These are phyloP conservation scores for Colletotrichum cereale DNA, from an alignment of 2,329 filamentous ascomycete species.

Conservation along the genomic window DNA sequence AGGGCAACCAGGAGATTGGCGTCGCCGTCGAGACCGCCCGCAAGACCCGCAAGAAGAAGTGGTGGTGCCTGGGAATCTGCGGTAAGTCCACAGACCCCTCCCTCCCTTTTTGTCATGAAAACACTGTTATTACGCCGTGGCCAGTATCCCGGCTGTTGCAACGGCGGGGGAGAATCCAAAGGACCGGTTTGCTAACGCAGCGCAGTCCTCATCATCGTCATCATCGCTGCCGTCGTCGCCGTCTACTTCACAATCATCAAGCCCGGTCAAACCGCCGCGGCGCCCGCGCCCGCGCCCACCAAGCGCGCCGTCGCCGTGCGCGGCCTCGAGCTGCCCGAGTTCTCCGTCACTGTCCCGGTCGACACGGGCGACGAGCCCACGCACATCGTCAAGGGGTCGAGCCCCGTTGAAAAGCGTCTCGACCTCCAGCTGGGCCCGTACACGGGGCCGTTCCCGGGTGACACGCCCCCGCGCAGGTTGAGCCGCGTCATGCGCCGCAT, in stretches of 20 bases:
- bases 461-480: too few species aligned
- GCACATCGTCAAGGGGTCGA: conserved; percentile 23
- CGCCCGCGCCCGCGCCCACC: conserved; percentile 41
- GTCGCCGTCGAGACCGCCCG: conserved; percentile 86
- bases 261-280: conserved; percentile 41
- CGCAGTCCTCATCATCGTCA: conserved; percentile 63
- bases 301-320: conserved; percentile 47
- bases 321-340: conserved; percentile 43
- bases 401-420: too few species aligned
- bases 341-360: conserved; percentile 43
- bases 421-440: too few species aligned
- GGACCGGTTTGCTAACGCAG: not conserved
- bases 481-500: conserved; percentile 38
- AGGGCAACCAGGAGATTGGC: conserved; percentile 86
- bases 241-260: conserved; percentile 61
- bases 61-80: conserved; percentile 87
- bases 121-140: too few species aligned
- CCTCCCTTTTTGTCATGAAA: too few species aligned
- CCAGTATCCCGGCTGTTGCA: too few species aligned
- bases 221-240: conserved; percentile 65
- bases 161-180: too few species aligned
- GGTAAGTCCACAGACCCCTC: conserved; percentile 62
- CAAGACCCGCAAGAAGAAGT: conserved; percentile 92
- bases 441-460: too few species aligned
- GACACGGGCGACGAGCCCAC: conserved; percentile 26